Conservation (phyloP, 768 basidiomycete genomes). For the Lactifluus rugatus region DNA sequence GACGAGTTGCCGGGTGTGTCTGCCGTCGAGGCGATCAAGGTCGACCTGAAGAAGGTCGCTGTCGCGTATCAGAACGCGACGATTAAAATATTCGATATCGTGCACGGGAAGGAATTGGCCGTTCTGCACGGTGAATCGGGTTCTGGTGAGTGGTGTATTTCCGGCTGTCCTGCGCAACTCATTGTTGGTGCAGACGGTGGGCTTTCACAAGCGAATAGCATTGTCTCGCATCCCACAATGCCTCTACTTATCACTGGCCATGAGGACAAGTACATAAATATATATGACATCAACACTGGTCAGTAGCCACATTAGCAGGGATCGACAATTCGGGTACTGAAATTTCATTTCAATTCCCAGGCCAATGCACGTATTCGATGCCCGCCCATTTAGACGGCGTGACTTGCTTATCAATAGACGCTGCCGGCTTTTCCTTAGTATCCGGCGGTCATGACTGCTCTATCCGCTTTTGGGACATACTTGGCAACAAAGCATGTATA, state of each 20-base stretch:
- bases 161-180: background rate
- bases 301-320: conserved; percentile 24
- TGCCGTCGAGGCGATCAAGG: conserved; percentile 72
- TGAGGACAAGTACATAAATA: conserved; percentile 87
- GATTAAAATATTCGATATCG: conserved; percentile 88
- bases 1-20: conserved; percentile 59
- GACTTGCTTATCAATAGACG: conserved; percentile 83
- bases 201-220: conserved; percentile 73
- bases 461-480: conserved; percentile 88
- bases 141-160: conserved; percentile 5
- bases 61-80: conserved; percentile 86
- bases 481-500: conserved; percentile 67
- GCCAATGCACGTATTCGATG: conserved; percentile 84
- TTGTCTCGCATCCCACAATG: conserved; percentile 86
- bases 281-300: conserved; percentile 83
- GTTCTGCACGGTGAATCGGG: conserved; percentile 33
- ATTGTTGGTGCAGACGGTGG: conserved; percentile 48
- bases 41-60: conserved; percentile 76
- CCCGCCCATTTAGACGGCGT: conserved; percentile 86
- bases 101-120: conserved; percentile 68
- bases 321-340: background rate
- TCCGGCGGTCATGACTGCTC: conserved; percentile 93
- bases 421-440: conserved; percentile 77
- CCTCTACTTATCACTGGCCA: conserved; percentile 81
- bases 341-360: conserved; percentile 27